A percentile compares a stretch with the other conserved stretches of the same genome.
These are phyloP conservation scores for Stemphylium lycopersici DNA, from an alignment of 2,329 filamentous ascomycete species.

Conservation along the genomic window DNA sequence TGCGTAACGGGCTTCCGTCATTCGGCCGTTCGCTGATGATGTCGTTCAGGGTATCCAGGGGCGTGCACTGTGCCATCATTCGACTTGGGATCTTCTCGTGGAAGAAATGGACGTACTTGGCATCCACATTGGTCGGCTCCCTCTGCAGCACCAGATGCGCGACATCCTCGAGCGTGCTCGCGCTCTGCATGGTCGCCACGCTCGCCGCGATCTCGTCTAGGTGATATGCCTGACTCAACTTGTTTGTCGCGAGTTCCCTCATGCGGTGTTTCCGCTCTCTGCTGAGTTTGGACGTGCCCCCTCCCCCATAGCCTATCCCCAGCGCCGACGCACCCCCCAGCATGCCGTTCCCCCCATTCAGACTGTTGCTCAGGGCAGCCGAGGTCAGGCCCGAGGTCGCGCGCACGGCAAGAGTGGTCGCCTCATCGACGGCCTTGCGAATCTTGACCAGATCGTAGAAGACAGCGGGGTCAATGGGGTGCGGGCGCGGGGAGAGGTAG, in stretches of 20 bases:
- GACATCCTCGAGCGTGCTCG: slow-evolving; percentile 77
- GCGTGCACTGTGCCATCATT: slow-evolving; percentile 74
- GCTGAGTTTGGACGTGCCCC: slow-evolving; percentile 69
- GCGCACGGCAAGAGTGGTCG: slow-evolving; percentile 76
- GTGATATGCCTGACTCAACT: slow-evolving; percentile 77
- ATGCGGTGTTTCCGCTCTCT: slow-evolving; percentile 78
- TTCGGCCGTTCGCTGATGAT: slow-evolving; percentile 69
- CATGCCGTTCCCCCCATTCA: slow-evolving; percentile 59
- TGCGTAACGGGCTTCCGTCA: slow-evolving; percentile 72
- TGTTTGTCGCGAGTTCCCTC: slow-evolving; percentile 79
- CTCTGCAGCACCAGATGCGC: slow-evolving; percentile 74
- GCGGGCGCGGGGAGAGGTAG: slow-evolving; percentile 76
- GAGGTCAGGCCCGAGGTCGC: slow-evolving; percentile 76
- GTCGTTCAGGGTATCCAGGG: slow-evolving; percentile 68
- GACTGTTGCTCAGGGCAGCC: slow-evolving; percentile 64
- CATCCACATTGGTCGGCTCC: slow-evolving; percentile 71
- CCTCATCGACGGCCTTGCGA: slow-evolving; percentile 78
- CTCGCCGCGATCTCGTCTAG: slow-evolving; percentile 84
- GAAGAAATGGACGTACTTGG: slow-evolving; percentile 90
- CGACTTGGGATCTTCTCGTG: slow-evolving; percentile 85
- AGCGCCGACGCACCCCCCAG: slow-evolving; percentile 59
- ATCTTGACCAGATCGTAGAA: slow-evolving; percentile 88
- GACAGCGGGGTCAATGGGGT: slow-evolving; percentile 77
- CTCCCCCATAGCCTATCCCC: slow-evolving; percentile 64
- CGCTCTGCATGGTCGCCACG: slow-evolving; percentile 82